phyloP scores from a whole-genome alignment of 2,329 filamentous ascomycete genomes.

The Coniochaeta sp. region DNA sequence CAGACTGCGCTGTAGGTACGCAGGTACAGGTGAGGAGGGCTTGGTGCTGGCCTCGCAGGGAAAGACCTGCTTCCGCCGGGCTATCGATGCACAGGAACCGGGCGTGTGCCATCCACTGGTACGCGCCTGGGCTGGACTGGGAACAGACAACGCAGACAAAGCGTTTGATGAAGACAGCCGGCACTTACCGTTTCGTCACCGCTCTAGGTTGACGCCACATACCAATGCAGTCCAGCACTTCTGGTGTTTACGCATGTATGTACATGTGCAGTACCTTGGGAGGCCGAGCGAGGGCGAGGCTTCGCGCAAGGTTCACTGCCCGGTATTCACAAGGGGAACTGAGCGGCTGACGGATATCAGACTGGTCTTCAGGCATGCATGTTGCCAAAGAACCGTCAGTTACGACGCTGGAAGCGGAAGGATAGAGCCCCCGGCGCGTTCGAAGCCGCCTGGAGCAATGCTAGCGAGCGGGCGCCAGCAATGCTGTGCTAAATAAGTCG shows the following conservation, averaged over 20 bases:
- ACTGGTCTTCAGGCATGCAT: neutral
- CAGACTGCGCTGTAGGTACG: neutral
- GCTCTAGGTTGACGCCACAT: neutral
- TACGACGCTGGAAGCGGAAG: neutral
- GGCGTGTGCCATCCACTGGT: neutral
- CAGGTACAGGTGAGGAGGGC: neutral
- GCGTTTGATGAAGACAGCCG: neutral
- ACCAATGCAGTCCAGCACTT: neutral
- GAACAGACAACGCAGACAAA: neutral
- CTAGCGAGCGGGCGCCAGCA: neutral
- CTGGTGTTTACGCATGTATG: too few species aligned
- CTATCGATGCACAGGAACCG: neutral
- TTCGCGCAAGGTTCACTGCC: neutral
- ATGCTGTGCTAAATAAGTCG: neutral
- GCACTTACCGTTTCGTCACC: neutral
- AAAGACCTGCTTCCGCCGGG: neutral
- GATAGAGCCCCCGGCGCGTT: neutral
- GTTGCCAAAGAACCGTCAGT: neutral
- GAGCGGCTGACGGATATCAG: neutral
- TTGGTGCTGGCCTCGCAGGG: neutral
- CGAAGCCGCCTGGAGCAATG: neutral
- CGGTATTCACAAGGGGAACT: neutral
- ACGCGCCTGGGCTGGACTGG: neutral
- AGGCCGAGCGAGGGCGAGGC: neutral
- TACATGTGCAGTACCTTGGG: neutral